Base-by-base conservation (phyloP, 257 asterid genomes). In the Solanum ahanhuiri region DNA sequence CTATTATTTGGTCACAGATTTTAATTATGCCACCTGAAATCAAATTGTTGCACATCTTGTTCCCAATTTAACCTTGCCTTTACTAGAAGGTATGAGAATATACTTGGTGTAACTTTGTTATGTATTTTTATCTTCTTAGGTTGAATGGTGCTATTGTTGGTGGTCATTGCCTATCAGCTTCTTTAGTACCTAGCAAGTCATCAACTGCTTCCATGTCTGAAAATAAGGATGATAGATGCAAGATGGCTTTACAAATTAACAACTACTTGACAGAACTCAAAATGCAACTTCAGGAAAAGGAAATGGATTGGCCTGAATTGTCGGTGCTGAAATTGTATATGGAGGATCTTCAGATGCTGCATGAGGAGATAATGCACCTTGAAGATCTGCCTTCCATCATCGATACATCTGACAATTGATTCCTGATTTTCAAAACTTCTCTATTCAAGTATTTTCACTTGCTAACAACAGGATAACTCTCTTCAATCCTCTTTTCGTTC, bases 261-360 rank as follows among this genome's bases (percentile, higher is more conserved):
- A 83, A 83, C 82, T 69, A 15, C 28, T 57, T 88, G 28, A 8
- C 58, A 34, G 75, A 90, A 48, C 81, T 89, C 12, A 89, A 31
- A 79, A 15, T 7, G 48, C 87, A 86, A 25, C 4, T 83, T 25
- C 4, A 0, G 35, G 2, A 25, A 39, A 85, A 89, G 88, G 83
- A 8, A 77, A 2, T 87, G 64, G 20, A 41, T 57, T 35, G 71
- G 45, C 86, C 81, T 43, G 94, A 93, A 87, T 87, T 9, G 6
- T 3, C 0, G 30, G 10, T 72, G 81, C 81, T 72, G 88, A 88
- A 9, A 79, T 2, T 89, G 63, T 20, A 39, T 66, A 45, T 86
- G 37, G 89, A 85, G 60, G 95, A 93, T 89, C 88, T 91, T 25
- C 86, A 90, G 86, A 9, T n/a, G 81, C 87, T 92, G 87, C 85